Evolutionary conservation across 129 eudicot genomes (phyloP).

Genomic region (Arctium minus): DNA sequence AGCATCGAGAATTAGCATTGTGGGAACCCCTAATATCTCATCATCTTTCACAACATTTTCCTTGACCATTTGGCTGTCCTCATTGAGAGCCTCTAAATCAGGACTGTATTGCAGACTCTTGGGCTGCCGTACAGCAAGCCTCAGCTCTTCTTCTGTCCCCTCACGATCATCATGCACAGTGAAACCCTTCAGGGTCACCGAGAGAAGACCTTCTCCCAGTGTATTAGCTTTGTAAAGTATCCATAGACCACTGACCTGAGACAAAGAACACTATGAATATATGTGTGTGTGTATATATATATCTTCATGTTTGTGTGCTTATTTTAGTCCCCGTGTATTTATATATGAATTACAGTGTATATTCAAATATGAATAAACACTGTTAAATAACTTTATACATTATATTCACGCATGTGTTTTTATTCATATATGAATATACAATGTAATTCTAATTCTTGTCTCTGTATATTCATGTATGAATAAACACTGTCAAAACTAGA

Average conservation of each 20-base stretch:
- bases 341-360: background rate
- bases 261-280: constrained; percentile 12
- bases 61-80: constrained; percentile 23
- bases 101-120: constrained; percentile 35
- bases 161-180: constrained; percentile 93
- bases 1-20: constrained; percentile 90
- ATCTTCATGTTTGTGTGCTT: background rate
- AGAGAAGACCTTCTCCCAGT: constrained; percentile 71
- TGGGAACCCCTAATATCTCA: constrained; percentile 45
- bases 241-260: constrained; percentile 88
- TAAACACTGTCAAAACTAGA: no score
- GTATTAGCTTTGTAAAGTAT: constrained; percentile 80
- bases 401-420: background rate
- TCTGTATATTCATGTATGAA: no score
- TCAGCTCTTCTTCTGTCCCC: constrained; percentile 81
- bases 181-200: constrained; percentile 76
- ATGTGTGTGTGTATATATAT: no score
- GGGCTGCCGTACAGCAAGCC: constrained; percentile 86
- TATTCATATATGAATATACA: background rate
- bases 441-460: background rate
- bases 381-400: background rate
- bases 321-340: background rate
- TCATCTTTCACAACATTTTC: constrained; percentile 19
- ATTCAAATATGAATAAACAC: background rate
- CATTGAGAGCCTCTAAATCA: constrained; percentile 30